Percentiles rank a stretch among this genome's conserved stretches.
Evolutionary conservation across 2,329 filamentous ascomycete genomes (phyloP).

Genomic region (Alternaria sp.): DNA sequence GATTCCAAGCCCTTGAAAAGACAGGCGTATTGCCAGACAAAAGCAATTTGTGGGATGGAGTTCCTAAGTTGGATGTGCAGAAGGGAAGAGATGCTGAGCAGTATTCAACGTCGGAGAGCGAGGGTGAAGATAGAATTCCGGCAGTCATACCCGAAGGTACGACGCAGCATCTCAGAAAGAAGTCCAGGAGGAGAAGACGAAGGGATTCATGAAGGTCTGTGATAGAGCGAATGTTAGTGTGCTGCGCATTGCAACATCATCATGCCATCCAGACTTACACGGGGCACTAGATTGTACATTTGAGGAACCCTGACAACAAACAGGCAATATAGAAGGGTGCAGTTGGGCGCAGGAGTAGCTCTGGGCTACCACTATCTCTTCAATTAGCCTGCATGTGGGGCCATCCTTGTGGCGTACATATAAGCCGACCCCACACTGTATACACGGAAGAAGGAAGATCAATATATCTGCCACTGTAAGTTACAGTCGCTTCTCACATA

Average conservation of each 20-base stretch:
- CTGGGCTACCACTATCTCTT: neutral
- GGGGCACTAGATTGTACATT: no score
- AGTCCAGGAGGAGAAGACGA: neutral
- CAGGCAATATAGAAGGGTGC: neutral
- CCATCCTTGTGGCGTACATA: neutral
- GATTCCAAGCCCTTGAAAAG: neutral
- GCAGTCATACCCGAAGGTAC: neutral
- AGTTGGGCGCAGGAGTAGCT: neutral
- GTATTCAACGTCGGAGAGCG: neutral
- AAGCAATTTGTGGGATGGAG: neutral
- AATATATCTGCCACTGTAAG: neutral
- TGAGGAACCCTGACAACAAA: no score
- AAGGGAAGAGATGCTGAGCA: neutral
- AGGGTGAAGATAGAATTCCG: neutral
- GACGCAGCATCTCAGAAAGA: neutral
- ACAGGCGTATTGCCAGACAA: neutral
- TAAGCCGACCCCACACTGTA: conserved; percentile 10
- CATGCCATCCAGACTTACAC: neutral
- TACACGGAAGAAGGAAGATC: neutral
- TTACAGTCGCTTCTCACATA: neutral
- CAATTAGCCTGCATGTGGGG: conserved; percentile 15
- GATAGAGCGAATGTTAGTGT: no score
- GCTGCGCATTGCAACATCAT: neutral
- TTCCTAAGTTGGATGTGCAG: neutral
- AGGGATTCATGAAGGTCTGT: neutral